Conservation (phyloP, 2,329 filamentous ascomycete genomes). For the Calonectria crousiana region DNA sequence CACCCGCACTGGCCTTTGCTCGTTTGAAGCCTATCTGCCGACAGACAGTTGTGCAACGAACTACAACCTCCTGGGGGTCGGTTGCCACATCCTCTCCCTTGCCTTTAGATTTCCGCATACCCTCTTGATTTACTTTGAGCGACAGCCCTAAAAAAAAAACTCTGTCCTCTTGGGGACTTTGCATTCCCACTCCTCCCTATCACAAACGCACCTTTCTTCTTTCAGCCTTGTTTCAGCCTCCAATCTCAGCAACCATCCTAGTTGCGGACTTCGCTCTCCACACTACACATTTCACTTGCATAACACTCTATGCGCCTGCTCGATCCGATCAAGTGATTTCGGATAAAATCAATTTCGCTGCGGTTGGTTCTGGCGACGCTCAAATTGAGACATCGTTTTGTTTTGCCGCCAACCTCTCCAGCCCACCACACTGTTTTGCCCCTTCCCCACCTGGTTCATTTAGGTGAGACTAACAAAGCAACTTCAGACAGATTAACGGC, state of each 20-base stretch:
- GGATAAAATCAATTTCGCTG: slow-evolving; percentile 3
- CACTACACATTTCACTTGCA: background rate
- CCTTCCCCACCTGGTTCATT: background rate
- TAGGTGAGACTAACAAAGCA: slow-evolving; percentile 39
- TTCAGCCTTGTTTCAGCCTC: slow-evolving; percentile 22
- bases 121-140: slow-evolving; percentile 2
- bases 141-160: slow-evolving; percentile 2
- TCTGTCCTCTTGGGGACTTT: background rate
- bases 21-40: slow-evolving; percentile 16
- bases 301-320: background rate
- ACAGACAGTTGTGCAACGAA: slow-evolving; percentile 29
- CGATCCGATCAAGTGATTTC: slow-evolving; percentile 16
- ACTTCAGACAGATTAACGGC: slow-evolving; percentile 45
- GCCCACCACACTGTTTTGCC: background rate
- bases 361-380: background rate
- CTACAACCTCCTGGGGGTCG: slow-evolving; percentile 23
- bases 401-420: slow-evolving; percentile 6
- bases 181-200: slow-evolving; percentile 4
- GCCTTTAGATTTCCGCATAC: slow-evolving; percentile 32
- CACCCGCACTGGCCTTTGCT: slow-evolving; percentile 27
- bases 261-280: background rate
- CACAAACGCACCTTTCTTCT: slow-evolving; percentile 10
- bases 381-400: slow-evolving; percentile 2
- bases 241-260: slow-evolving; percentile 11
- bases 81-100: slow-evolving; percentile 7